Base-by-base conservation (phyloP, 179 eudicot species). In the Silene noctiflora region DNA sequence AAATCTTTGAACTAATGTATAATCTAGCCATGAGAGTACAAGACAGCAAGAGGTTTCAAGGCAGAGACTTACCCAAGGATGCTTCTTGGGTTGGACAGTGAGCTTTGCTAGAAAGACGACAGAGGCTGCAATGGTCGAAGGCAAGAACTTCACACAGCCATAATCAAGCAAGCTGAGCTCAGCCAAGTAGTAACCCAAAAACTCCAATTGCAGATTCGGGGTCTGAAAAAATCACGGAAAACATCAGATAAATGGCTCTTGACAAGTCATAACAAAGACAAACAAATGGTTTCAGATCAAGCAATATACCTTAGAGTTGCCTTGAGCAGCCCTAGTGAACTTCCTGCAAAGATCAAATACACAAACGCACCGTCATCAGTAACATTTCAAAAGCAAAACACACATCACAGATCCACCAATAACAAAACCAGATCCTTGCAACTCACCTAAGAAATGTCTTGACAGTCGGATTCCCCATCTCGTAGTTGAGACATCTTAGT, bases 91-190 rank as follows among this genome's bases (percentile, higher is more conserved):
- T 21, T 79, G 44, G 3, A 67, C 3, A 16, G 87, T 85, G 62
- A 82, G 53, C 56, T 75, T 82, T 24, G 87, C 79, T n/a, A 85
- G 77, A 39, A 85, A 85, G 31, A 82, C 59, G 14, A 58, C 83
- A 51, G 87, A 64, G 6, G 87, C 87, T 2, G 87, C 87, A 59
- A 82, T 74, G 64, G 71, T 66, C 24, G 87, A 85, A 9, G 87
- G 87, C 75, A 82, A 77, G 74, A 74, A 82, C 80, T 75, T 80
- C 24, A 85, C 76, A 22, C 83, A 82, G 12, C 80, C 81, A 44
- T 77, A 82, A 69, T 85, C 87, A 3, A 85, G 53, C 76, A 85
- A 85, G 44, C 87, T 85, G 10, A 85, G 83, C 78, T 85, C 85
- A 25, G 84, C 84, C 51, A 85, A 75, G 80, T 81, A 85, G 77